Base-by-base conservation (phyloP, 1,139 yeast species). In the Protomyces gravidus region DNA sequence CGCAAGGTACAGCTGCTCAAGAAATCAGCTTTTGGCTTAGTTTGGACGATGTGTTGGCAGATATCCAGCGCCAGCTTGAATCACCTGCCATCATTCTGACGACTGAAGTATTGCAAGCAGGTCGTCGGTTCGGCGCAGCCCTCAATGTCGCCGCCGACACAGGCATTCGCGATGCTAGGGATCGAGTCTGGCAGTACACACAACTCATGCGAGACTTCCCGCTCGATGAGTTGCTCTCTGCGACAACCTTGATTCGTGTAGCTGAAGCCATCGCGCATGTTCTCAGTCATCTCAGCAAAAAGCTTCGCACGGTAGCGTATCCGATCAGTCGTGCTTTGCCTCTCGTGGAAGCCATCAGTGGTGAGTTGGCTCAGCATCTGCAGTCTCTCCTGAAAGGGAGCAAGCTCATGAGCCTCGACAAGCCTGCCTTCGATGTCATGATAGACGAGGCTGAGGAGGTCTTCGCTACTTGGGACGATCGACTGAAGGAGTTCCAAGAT, bases 21-120 rank as follows among this genome's bases (percentile, higher is more conserved):
- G 97, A 90, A 68, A 77, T 86, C 11, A 81, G 78, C 57, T 90
- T 87, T 67, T 90, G 97, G 97, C 75, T 76, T 23, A 80, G 89
- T 0, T 77, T 87, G 76, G 94, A 87, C 67, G 70, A 73, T 1
- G 84, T 89, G 0, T 73, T 90, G 39, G 64, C 68, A 4, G 75
- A 83, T 3, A 76, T 88, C 1, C 80, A 80, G 56, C 75, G 75
- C 1, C 96, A 89, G 69, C 71, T 86, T 1, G 71, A 77, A 7
- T 74, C 81, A 0, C 76, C 78, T 0, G 83, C 81, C 33, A 80
- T 88, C 1, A 74, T 73, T 26, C 69, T 79, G n/a, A 81, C 95
- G 0, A 71, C 89, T 23, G 81, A 80, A 2, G 73, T 87, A 1
- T 75, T 90, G 61, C 80, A 82, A 63, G 75, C 79, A 39, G 89